phyloP scores from a whole-genome alignment of 164 flowering plant species.

The Nymphaea thermarum region DNA sequence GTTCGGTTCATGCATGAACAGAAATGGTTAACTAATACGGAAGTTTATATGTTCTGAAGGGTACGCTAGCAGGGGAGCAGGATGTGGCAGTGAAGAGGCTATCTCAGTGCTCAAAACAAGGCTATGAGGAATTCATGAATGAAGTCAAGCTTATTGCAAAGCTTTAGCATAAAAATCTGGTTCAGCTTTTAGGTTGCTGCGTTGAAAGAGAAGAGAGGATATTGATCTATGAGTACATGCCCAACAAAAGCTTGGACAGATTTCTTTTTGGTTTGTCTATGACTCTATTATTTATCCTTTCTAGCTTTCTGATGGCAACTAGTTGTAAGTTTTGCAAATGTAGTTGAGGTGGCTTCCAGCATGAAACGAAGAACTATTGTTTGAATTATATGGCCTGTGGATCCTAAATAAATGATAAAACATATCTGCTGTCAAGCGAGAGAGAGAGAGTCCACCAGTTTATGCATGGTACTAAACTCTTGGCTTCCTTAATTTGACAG shows the following conservation, averaged over 20 bases:
- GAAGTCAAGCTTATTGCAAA: constrained; percentile 56
- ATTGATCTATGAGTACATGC: constrained; percentile 68
- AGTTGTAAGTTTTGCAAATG: no score
- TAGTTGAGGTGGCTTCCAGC: no score
- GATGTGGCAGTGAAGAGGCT: constrained; percentile 70
- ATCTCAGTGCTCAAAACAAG: constrained; percentile 63
- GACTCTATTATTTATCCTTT: neutral
- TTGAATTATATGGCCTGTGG: no score
- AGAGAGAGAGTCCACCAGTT: neutral
- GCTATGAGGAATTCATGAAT: constrained; percentile 58
- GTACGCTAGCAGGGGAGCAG: constrained; percentile 33
- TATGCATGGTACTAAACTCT: neutral
- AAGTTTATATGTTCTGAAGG: constrained; percentile 18
- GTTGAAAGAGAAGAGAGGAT: constrained; percentile 56
- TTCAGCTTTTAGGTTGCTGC: constrained; percentile 58
- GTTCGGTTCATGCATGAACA: neutral
- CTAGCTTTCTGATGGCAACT: neutral
- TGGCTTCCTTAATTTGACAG: neutral
- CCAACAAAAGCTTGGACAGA: constrained; percentile 59
- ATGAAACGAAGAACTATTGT: no score
- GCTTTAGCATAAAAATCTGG: constrained; percentile 68
- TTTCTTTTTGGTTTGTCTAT: constrained; percentile 35
- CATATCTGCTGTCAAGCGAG: neutral
- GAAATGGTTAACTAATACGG: neutral
- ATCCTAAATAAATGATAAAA: no score